Evolutionary conservation across 2,329 filamentous ascomycete genomes (phyloP), one percentile per base, ranked within the genome.

Genomic region (Penicillium paneum): DNA sequence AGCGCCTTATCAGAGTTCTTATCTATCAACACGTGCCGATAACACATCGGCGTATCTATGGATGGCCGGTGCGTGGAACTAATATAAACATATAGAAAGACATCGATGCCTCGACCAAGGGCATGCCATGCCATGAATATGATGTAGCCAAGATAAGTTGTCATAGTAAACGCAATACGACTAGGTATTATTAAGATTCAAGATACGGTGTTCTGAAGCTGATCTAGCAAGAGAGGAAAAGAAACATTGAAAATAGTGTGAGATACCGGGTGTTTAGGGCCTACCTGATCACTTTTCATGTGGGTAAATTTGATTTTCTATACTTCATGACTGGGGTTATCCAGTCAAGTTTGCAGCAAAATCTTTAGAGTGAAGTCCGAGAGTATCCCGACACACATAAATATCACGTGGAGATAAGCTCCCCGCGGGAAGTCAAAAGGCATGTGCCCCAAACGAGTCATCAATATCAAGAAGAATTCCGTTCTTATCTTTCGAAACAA

Each of bases 401-500:
- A 24, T 24, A 24, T 53, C 54, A 62, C 56, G 53, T 56, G 59
- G 29, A 2, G 52, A 55, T 59, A 55, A 56, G 41, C 28, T 55
- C 56, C 57, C 55, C 58, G 52, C 48, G 59, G 59, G 50, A 60
- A 63, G 49, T 49, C 12, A 38, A 38, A 17, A 24, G 38, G 55
- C 60, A 61, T 54, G 57, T 61, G 57, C 17, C 0, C 1, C 8
- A 6, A 54, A 47, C 21, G 55, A 63, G 60, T 63, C 59, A 63
- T 56, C 52, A 39, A 21, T 34, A 24, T 34, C 42, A 35, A 15
- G 26, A 34, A 42, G 8, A 41, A 3, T 31, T 15, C 42, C 36
- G 31, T 45, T 49, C 47, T 36, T 40, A 19, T 17, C 4, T 29
- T 35, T 58, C 53, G 49, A 61, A 67, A 68, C n/a, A 65, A 67